Percentiles rank a stretch among this genome's conserved stretches.
Conservation (phyloP, 140 eudicot species). For the Flaveria floridana region DNA sequence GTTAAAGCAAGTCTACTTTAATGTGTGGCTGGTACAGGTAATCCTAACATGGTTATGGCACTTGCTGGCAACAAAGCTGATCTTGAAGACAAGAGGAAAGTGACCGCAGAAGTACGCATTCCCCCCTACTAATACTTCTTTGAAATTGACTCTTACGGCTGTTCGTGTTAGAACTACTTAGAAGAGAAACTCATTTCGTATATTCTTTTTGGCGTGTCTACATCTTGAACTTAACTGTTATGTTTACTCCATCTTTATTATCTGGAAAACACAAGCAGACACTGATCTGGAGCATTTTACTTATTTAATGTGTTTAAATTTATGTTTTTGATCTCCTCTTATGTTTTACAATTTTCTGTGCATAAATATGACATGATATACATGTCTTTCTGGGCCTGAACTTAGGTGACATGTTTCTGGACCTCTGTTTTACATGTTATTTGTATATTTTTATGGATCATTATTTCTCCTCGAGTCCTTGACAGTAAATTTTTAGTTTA, state of each 20-base stretch:
- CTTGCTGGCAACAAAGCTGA: constrained; percentile 97
- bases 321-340: background rate
- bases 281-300: background rate
- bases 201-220: background rate
- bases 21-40: constrained; percentile 52
- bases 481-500: background rate
- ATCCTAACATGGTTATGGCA: constrained; percentile 97
- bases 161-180: background rate
- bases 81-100: constrained; percentile 82
- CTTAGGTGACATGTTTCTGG: background rate
- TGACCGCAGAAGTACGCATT: constrained; percentile 74
- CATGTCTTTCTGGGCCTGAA: background rate
- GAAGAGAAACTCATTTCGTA: constrained; percentile 8
- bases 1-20: constrained; percentile 1
- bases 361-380: background rate
- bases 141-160: background rate
- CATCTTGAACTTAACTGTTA: background rate
- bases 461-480: background rate
- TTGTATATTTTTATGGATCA: background rate
- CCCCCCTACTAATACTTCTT: background rate
- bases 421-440: background rate
- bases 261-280: background rate
- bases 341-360: background rate
- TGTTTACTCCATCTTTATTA: background rate
- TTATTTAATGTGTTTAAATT: background rate